phyloP scores from a whole-genome alignment of 768 basidiomycete genomes.

The Pluteus cervinus region DNA sequence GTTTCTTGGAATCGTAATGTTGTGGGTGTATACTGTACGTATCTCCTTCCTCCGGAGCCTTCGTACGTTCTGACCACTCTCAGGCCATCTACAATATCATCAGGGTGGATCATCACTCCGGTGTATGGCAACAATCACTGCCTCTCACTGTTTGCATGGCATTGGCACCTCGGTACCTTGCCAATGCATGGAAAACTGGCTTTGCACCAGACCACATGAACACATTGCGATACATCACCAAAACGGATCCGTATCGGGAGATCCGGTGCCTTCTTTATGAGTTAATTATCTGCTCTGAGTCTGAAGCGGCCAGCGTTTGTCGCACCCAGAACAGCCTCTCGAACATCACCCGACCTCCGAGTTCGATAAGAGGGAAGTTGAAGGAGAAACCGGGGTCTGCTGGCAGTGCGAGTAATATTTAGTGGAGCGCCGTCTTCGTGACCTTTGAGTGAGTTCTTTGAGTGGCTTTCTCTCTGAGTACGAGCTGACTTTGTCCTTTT shows the following conservation, averaged over 20 bases:
- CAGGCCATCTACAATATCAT: constrained; percentile 82
- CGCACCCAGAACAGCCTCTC: too few relatives aligned
- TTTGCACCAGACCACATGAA: constrained; percentile 77
- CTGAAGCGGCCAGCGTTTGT: too few relatives aligned
- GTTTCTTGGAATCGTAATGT: constrained; percentile 70
- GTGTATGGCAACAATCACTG: constrained; percentile 73
- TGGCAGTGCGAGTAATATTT: too few relatives aligned
- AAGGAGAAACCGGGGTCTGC: too few relatives aligned
- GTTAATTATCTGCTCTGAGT: too few relatives aligned
- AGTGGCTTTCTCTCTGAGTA: too few relatives aligned
- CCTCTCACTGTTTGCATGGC: constrained; percentile 65
- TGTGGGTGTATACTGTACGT: constrained; percentile 75
- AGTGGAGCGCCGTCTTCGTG: too few relatives aligned
- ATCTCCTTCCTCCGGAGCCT: constrained; percentile 35
- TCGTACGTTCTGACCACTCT: not conserved
- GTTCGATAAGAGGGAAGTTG: too few relatives aligned
- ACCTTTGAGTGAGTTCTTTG: too few relatives aligned
- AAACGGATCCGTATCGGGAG: constrained; percentile 60
- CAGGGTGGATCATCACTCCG: constrained; percentile 60
- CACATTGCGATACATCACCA: constrained; percentile 65
- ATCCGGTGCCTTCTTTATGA: too few relatives aligned
- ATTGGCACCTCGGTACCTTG: constrained; percentile 72
- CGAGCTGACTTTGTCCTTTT: too few relatives aligned
- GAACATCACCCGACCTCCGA: too few relatives aligned
- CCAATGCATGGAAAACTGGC: constrained; percentile 61